phyloP scores from a whole-genome alignment of 2,329 filamentous ascomycete genomes.

The Talaromyces funiculosus region DNA sequence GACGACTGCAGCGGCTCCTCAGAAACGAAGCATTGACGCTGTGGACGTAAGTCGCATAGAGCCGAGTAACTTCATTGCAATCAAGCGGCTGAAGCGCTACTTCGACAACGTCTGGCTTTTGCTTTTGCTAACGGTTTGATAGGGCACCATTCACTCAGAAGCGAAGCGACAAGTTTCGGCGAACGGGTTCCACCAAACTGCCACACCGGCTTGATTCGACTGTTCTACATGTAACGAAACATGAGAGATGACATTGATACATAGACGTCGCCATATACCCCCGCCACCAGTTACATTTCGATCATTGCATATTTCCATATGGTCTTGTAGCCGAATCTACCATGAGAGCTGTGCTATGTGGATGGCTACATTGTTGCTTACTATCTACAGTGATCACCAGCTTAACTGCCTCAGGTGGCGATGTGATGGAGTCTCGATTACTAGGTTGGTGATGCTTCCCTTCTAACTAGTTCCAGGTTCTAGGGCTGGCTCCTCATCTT shows the following conservation, averaged over 20 bases:
- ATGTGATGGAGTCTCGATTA: slow-evolving; percentile 21
- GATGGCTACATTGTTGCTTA: slow-evolving; percentile 13
- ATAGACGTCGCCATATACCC: background rate
- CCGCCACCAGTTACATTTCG: slow-evolving; percentile 29
- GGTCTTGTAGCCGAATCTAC: slow-evolving; percentile 1
- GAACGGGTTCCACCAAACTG: slow-evolving; percentile 24
- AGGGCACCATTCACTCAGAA: slow-evolving; percentile 26
- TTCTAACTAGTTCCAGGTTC: slow-evolving; percentile 1
- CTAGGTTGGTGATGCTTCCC: slow-evolving; percentile 30
- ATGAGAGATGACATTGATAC: slow-evolving; percentile 1
- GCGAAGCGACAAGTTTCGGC: slow-evolving; percentile 32
- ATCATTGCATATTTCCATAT: slow-evolving; percentile 8
- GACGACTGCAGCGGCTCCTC: slow-evolving; percentile 26
- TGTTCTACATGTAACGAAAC: background rate
- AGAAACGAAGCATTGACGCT: slow-evolving; percentile 37
- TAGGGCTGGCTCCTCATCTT: slow-evolving; percentile 18
- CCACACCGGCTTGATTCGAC: slow-evolving; percentile 28
- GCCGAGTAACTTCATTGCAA: slow-evolving; percentile 18
- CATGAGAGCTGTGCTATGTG: background rate
- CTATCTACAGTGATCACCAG: slow-evolving; percentile 22
- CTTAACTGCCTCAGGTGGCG: slow-evolving; percentile 6
- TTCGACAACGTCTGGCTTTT: slow-evolving; percentile 19
- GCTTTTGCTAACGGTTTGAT: slow-evolving; percentile 16
- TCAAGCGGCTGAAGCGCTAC: slow-evolving; percentile 19
- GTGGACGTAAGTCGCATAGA: slow-evolving; percentile 39